Base-by-base conservation (phyloP, 208 protist genomes). In the Trypanosoma scelopori region DNA sequence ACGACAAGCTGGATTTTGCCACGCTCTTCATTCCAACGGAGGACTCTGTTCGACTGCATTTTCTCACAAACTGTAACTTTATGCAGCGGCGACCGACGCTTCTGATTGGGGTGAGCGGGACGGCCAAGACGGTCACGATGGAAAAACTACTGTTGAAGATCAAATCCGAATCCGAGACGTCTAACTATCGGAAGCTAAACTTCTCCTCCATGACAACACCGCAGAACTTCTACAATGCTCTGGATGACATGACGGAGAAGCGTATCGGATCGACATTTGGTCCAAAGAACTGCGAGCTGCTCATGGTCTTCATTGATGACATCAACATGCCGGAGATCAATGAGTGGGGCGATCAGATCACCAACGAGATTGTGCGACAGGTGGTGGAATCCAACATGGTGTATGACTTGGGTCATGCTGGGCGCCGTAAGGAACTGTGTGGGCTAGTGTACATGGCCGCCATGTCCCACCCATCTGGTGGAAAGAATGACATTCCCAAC, bases 401-500 rank as follows among this genome's bases (percentile, higher is more conserved):
- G 50, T 97, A 93, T 74, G 86, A 93, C 77, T 78, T 97, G 35
- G 68, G 71, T 60, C 87, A 89, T 71, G 88, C 89, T 15, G 98
- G 98, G 30, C 82, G 98, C 60, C 97, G 87, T 50, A 98, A 94
- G 62, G 84, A 93, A 49, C 85, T 99, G 30, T 87, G 94, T 64
- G 96, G 98, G 23, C 70, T 99, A 39, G 89, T 97, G 27, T 99
- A 96, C 76, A 91, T 99, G 69, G 96, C 91, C 4, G 98, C 98
- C 52, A 99, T 99, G 98, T 93, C 87, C 32, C 95, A 98, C 79
- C 98, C 98, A 27, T 96, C 97, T 20, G 98, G 97, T 50, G 98
- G 98, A 63, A 96, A 98, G 76, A 99, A 99, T 77, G 98, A 99
- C 71, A 99, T 99, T 65, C 98, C 98, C 20, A 92, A 97, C 66